These are phyloP conservation scores for Xylaria nigripes DNA, from an alignment of 495 filamentous ascomycete species.

Conservation along the genomic window DNA sequence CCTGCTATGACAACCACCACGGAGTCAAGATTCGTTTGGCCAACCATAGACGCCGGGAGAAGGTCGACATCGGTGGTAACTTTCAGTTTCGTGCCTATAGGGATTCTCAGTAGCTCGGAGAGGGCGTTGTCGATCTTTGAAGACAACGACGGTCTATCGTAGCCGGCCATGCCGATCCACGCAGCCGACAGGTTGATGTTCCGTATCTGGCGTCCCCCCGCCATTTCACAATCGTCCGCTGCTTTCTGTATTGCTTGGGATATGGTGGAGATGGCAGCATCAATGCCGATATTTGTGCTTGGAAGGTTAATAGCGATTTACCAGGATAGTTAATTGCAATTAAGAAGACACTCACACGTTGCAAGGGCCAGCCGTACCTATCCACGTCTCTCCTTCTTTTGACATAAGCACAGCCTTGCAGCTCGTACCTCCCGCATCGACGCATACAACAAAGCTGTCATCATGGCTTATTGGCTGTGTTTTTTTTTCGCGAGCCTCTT, in stretches of 20 bases:
- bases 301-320: constrained; percentile 6
- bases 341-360: constrained; percentile 26
- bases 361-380: constrained; percentile 28
- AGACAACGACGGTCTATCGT: constrained; percentile 2
- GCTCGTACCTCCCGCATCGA: constrained; percentile 35
- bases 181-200: constrained; percentile 12
- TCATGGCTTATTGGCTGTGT: not conserved
- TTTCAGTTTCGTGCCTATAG: not conserved
- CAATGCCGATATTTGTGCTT: constrained; percentile 20
- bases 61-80: constrained; percentile 10
- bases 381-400: constrained; percentile 10
- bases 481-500: constrained; percentile 1
- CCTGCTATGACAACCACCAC: constrained; percentile 31
- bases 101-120: not conserved
- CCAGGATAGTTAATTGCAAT: not conserved
- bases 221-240: constrained; percentile 13
- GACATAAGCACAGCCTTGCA: constrained; percentile 26
- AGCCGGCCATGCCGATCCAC: constrained; percentile 26
- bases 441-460: constrained; percentile 24
- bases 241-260: constrained; percentile 13
- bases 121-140: not conserved
- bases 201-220: constrained; percentile 6
- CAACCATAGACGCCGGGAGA: not conserved
- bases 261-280: constrained; percentile 24
- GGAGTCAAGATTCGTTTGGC: constrained; percentile 4